Conservation (phyloP, 805 yeast genomes). For the Kregervanrija pseudodelftensis region DNA sequence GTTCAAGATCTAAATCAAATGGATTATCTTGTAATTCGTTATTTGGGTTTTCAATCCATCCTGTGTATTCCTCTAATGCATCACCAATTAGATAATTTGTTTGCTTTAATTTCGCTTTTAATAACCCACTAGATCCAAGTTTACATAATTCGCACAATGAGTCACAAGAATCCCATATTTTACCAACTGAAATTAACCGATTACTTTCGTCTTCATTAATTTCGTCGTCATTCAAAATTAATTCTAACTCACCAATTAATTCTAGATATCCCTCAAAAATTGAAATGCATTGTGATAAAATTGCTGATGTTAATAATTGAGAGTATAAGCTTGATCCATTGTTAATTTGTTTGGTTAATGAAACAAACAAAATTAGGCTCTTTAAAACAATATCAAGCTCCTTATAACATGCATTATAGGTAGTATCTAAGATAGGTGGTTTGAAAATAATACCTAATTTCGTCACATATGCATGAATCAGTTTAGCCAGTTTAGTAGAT, state of each 20-base stretch:
- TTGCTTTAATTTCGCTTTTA: slow-evolving; percentile 39
- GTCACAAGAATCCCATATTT: slow-evolving; percentile 67
- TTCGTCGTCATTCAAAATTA: slow-evolving; percentile 8
- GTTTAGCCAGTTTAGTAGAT: slow-evolving; percentile 46
- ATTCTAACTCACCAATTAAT: slow-evolving; percentile 14
- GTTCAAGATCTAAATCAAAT: slow-evolving; percentile 29
- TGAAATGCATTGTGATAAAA: slow-evolving; percentile 19
- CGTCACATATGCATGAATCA: slow-evolving; percentile 70
- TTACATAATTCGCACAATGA: slow-evolving; percentile 33
- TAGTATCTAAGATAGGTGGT: slow-evolving; percentile 41
- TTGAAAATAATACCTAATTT: slow-evolving; percentile 67
- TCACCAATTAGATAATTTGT: slow-evolving; percentile 46
- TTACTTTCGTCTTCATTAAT: slow-evolving; percentile 25
- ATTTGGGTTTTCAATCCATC: slow-evolving; percentile 59
- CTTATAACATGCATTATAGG: slow-evolving; percentile 37
- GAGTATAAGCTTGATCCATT: slow-evolving; percentile 29
- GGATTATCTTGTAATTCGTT: slow-evolving; percentile 42
- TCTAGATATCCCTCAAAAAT: slow-evolving; percentile 12
- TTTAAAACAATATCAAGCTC: slow-evolving; percentile 42
- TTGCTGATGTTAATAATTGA: slow-evolving; percentile 23
- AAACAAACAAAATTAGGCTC: slow-evolving; percentile 36
- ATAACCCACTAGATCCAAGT: slow-evolving; percentile 46
- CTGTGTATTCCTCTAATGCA: slow-evolving; percentile 59
- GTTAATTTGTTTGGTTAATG: slow-evolving; percentile 37
- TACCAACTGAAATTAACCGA: slow-evolving; percentile 56